phyloP scores from a whole-genome alignment of 108 stramenopile species.

The Skeletonema grethae region DNA sequence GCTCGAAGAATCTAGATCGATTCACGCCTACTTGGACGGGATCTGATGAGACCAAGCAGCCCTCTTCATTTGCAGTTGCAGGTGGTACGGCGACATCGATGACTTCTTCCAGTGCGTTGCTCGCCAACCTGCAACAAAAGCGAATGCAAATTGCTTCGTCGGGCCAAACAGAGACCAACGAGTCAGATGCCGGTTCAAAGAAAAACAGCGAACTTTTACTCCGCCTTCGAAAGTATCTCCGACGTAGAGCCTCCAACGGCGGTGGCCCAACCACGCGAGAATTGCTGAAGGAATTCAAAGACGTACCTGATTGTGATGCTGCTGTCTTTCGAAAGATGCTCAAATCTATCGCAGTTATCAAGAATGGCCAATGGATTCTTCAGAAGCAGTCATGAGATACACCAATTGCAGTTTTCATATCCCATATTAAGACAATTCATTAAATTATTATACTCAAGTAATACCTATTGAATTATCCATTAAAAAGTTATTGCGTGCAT shows the following conservation, averaged over 20 bases:
- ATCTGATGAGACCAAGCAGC: constrained; percentile 42
- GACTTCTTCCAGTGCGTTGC: constrained; percentile 50
- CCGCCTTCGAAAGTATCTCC: constrained; percentile 56
- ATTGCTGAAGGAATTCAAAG: constrained; percentile 66
- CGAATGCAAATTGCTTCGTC: constrained; percentile 47
- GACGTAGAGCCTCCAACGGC: constrained; percentile 20
- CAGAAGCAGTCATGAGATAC: neutral
- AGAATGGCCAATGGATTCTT: constrained; percentile 61
- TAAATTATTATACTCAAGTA: too few species aligned
- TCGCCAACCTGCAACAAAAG: constrained; percentile 61
- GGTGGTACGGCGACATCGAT: neutral
- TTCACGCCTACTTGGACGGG: constrained; percentile 75
- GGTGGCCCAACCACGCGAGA: constrained; percentile 68
- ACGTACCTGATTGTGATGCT: constrained; percentile 65
- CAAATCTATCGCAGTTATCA: constrained; percentile 65
- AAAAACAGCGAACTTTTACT: constrained; percentile 54
- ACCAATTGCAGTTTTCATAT: neutral
- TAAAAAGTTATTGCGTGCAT: too few species aligned
- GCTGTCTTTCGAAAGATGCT: constrained; percentile 66
- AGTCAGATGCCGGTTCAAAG: constrained; percentile 23
- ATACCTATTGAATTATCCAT: too few species aligned
- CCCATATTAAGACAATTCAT: too few species aligned
- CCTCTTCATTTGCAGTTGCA: constrained; percentile 5
- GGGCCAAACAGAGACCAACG: neutral
- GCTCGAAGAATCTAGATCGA: constrained; percentile 41